phyloP scores from a whole-genome alignment of 164 flowering plant genomes.

The Protea cynaroides region DNA sequence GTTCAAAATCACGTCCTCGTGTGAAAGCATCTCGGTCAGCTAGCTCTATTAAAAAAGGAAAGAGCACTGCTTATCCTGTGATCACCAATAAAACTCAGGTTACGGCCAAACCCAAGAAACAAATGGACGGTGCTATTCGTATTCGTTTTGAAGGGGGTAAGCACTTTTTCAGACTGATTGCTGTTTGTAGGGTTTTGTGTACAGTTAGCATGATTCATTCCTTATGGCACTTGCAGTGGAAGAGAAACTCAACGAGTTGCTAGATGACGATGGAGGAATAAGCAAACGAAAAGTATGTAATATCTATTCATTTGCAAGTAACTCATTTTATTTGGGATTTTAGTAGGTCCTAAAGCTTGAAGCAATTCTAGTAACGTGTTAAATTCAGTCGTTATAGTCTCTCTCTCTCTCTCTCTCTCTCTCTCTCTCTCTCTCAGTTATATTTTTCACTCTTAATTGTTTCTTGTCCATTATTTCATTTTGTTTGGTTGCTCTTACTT shows the following conservation, averaged over 20 bases:
- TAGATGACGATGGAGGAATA: conserved; percentile 84
- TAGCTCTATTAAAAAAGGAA: conserved; percentile 52
- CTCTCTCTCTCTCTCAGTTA: too few relatives aligned
- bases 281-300: conserved; percentile 74
- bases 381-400: not conserved
- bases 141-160: conserved; percentile 72
- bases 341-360: not conserved
- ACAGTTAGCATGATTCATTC: not conserved
- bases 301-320: not conserved
- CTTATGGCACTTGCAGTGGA: conserved; percentile 52
- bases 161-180: conserved; percentile 3
- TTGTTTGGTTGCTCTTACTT: too few relatives aligned
- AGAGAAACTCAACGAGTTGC: conserved; percentile 78
- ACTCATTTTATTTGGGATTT: not conserved
- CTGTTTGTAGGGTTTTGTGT: not conserved
- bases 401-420: not conserved
- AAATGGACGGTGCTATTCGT: conserved; percentile 32
- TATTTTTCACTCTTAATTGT: too few relatives aligned
- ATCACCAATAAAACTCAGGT: conserved; percentile 20
- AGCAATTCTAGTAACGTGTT: not conserved
- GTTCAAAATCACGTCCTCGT: conserved; percentile 26
- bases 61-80: conserved; percentile 15
- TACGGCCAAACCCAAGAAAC: conserved; percentile 46
- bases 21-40: conserved; percentile 40
- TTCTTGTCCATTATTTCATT: too few relatives aligned